Evolutionary conservation across 306 rosid species (phyloP).

Genomic region (Lotus japonicus): DNA sequence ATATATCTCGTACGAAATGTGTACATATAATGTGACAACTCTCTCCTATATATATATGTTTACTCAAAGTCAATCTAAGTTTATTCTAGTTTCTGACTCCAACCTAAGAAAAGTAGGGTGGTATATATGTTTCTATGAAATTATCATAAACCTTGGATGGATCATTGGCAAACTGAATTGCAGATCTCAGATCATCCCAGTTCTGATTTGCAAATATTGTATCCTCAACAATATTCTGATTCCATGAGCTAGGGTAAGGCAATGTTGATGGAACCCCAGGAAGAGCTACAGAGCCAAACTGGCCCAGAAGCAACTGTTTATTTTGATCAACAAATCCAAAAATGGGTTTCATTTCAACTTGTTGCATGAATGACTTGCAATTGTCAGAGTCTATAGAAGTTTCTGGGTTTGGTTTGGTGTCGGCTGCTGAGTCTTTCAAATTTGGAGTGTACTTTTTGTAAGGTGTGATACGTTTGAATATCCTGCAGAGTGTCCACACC

Average conservation of each 20-base stretch:
- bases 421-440: slow-evolving; percentile 22
- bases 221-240: slow-evolving; percentile 28
- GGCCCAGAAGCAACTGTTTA: too few species aligned
- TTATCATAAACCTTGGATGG: slow-evolving; percentile 41
- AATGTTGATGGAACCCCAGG: slow-evolving; percentile 19
- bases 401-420: not conserved
- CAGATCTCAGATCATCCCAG: slow-evolving; percentile 68
- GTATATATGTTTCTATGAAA: slow-evolving; percentile 12
- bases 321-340: too few species aligned
- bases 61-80: too few species aligned
- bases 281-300: not conserved
- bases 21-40: too few species aligned
- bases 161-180: slow-evolving; percentile 54
- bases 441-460: slow-evolving; percentile 46
- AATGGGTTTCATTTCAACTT: too few species aligned
- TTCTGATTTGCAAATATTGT: slow-evolving; percentile 30
- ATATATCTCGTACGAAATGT: too few species aligned
- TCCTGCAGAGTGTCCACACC: slow-evolving; percentile 88
- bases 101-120: not conserved
- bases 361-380: too few species aligned
- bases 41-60: too few species aligned
- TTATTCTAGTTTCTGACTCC: too few species aligned
- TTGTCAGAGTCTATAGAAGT: too few species aligned
- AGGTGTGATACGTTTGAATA: slow-evolving; percentile 67
- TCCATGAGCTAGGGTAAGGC: slow-evolving; percentile 38